Conservation (phyloP, 805 yeast species). For the Sugiyamaella chiloensis region DNA sequence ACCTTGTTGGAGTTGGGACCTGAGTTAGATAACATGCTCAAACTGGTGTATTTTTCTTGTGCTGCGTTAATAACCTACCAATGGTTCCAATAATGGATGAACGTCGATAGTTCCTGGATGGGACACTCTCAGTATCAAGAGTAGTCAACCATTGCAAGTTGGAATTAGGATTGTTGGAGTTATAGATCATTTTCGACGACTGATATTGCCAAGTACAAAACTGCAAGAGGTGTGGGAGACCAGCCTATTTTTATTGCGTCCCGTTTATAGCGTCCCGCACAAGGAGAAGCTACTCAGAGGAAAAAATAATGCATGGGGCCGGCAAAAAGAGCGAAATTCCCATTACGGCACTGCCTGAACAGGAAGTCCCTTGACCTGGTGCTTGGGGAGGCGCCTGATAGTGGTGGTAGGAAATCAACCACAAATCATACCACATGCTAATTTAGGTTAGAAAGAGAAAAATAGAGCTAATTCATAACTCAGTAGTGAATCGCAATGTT, state of each 20-base stretch:
- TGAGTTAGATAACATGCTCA: slow-evolving; percentile 9
- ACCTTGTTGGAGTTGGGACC: slow-evolving; percentile 93
- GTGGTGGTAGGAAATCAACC: too few relatives aligned
- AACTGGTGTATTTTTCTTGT: too few relatives aligned
- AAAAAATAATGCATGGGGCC: slow-evolving; percentile 5
- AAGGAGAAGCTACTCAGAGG: slow-evolving; percentile 3
- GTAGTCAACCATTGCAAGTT: slow-evolving; percentile 76
- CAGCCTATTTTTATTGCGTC: slow-evolving; percentile 7
- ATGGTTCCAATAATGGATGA: slow-evolving; percentile 97
- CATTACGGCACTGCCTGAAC: slow-evolving; percentile 5
- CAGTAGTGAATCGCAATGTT: too few relatives aligned
- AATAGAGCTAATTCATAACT: too few relatives aligned
- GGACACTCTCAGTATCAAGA: slow-evolving; percentile 69
- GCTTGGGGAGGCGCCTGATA: too few relatives aligned
- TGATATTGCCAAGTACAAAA: not conserved
- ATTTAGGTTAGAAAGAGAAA: too few relatives aligned
- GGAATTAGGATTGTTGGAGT: slow-evolving; percentile 32
- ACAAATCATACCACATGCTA: too few relatives aligned
- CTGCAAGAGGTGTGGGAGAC: not conserved
- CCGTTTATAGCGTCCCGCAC: slow-evolving; percentile 8
- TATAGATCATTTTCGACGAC: slow-evolving; percentile 26
- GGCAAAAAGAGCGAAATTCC: not conserved
- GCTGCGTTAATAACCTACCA: slow-evolving; percentile 39
- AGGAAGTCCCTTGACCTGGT: slow-evolving; percentile 3
- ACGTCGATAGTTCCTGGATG: slow-evolving; percentile 77